phyloP scores from a whole-genome alignment of 225 moss, liverwort and hornwort genomes.

The Polytrichum formosum region DNA sequence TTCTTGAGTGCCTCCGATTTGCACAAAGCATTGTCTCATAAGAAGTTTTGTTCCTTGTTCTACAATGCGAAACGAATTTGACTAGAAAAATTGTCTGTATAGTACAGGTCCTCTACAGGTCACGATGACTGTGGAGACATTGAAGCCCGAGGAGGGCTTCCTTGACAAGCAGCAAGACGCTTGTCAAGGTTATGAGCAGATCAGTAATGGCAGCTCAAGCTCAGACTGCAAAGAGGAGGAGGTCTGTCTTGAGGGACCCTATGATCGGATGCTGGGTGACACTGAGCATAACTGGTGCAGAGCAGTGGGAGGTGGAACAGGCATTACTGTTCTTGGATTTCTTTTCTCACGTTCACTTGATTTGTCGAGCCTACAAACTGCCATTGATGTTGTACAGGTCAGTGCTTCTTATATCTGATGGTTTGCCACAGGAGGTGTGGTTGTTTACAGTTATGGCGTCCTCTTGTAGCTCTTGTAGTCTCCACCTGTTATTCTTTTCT shows the following conservation, averaged over 20 bases:
- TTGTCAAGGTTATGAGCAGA: slow-evolving; percentile 37
- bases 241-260: slow-evolving; percentile 53
- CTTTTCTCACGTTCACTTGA: slow-evolving; percentile 53
- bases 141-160: slow-evolving; percentile 35
- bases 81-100: slow-evolving; percentile 9
- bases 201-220: slow-evolving; percentile 21
- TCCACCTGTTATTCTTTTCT: no score
- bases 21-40: neutral
- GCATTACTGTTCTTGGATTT: slow-evolving; percentile 78
- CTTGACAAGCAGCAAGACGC: slow-evolving; percentile 26
- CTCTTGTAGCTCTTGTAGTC: no score
- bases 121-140: slow-evolving; percentile 41
- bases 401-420: neutral
- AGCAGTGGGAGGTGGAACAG: slow-evolving; percentile 85
- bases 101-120: slow-evolving; percentile 20
- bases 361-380: slow-evolving; percentile 57
- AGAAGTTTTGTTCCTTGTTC: neutral
- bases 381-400: slow-evolving; percentile 62
- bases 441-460: no score
- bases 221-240: slow-evolving; percentile 27
- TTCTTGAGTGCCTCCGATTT: slow-evolving; percentile 2
- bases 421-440: no score
- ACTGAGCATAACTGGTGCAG: slow-evolving; percentile 99
- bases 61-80: slow-evolving; percentile 1
- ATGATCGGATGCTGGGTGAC: slow-evolving; percentile 74